These are phyloP conservation scores for Prototheca wickerhamii DNA, from an alignment of 163 green algal species.

Conservation along the genomic window DNA sequence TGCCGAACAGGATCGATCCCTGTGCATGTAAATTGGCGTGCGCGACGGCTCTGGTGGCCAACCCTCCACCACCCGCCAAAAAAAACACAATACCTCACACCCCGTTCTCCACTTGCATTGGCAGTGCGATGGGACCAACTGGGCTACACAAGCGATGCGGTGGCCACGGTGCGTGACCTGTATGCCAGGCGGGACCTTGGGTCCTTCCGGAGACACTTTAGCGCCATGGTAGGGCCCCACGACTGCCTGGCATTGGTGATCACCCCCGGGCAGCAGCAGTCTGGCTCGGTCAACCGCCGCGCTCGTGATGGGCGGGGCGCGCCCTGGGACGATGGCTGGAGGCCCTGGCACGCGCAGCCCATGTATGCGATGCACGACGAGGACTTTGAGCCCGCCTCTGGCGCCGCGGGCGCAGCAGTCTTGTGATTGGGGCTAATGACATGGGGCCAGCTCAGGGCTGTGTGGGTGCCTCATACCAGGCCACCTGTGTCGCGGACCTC, in stretches of 20 bases:
- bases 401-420: no score
- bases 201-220: conserved; percentile 19
- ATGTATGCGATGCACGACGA: conserved; percentile 7
- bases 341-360: conserved; percentile 17
- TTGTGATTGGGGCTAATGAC: no score
- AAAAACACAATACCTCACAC: no score
- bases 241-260: conserved; percentile 27
- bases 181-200: conserved; percentile 21
- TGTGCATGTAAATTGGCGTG: neutral
- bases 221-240: conserved; percentile 28
- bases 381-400: conserved; percentile 5
- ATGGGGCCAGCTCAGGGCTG: no score
- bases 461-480: no score
- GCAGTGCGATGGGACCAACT: no score
- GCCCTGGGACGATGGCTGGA: conserved; percentile 1
- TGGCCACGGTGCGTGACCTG: conserved; percentile 25
- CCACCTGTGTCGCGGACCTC: no score
- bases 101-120: no score
- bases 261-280: conserved; percentile 4
- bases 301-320: neutral
- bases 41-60: neutral
- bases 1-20: neutral
- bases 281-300: neutral
- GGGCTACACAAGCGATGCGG: neutral
- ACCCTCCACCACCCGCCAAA: no score